Base-by-base conservation (phyloP, 495 filamentous ascomycete species). In the Baudoinia panamericana region DNA sequence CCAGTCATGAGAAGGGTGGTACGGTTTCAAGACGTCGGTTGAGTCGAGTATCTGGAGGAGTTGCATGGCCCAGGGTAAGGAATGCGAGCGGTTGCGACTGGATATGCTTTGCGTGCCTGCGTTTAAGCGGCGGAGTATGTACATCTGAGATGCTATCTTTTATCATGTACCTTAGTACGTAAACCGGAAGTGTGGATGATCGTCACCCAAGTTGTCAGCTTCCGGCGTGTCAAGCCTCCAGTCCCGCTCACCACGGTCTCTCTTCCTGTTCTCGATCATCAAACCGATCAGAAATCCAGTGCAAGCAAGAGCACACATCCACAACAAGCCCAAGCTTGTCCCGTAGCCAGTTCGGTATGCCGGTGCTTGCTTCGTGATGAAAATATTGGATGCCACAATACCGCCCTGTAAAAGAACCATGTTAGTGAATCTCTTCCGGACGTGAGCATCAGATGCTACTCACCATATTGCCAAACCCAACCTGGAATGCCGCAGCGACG, bases 161-260 rank as follows among this genome's bases (percentile, higher is more conserved):
- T n/a, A n/a, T n/a, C n/a, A n/a, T n/a, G n/a, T n/a, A n/a, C n/a
- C 22, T 40, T 43, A 68, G 52, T 67, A 66, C 13, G 63, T 68
- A 46, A 69, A 76, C 38, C 71, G 53, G 44, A 73, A 75, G 18
- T 58, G 58, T 5, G 73, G 74, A 58, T 75, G 70, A 39, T 69
- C 70, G 50, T 79, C 75, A 0, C 73, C 74, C 39, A 76, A 58
- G 46, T 77, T 77, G 33, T 67, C 57, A 13, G 63, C 54, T 41
- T 67, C 57, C 22, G 61, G 45, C 49, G 70, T 65, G 30, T 75
- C 63, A 38, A 70, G 60, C 47, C 65, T 57, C 48, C 61, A 39
- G 53, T 80, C 67, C 31, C 70, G 63, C 52, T 68, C 62, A 0
- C 71, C 72, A 20, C 59, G 37, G 8, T 70, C 66, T n/a, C 58